Evolutionary conservation across 306 rosid genomes (phyloP), one percentile per base, ranked within the genome.

Genomic region (Acmispon strigosus): DNA sequence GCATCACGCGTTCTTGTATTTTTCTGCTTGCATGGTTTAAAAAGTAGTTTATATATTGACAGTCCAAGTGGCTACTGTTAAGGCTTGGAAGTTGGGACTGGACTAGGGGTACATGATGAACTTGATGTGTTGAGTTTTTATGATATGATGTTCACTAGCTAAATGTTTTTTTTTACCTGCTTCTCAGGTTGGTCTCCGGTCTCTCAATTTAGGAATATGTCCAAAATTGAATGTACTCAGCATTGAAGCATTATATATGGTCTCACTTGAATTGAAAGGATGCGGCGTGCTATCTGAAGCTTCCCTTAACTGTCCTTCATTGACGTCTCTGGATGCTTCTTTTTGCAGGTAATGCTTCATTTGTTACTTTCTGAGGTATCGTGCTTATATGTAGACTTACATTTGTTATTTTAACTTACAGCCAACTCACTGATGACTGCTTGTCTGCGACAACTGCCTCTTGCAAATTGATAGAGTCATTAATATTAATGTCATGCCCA

Each of bases 241-340:
- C 74, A 84, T 95, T 10, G 89, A 89, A 74, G 97, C 99, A 2
- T 85, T 84, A 8, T 59, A 50, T 57, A 95, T 95, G 97, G 91
- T 81, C 76, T 75, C 85, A 39, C 99, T 95, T 49, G 99, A 95
- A 85, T 76, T 95, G 82, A 95, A 95, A 84, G 99, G 99, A 32
- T 95, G 99, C 17, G 99, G 99, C 4, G 99, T 84, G 15, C 80
- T 95, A 59, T 89, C 96, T 57, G 92, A 95, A 67, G 99, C 96
- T 62, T 87, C 90, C 39, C 89, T 95, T 72, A 87, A 86, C 51
- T 95, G 99, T 79, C 97, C 99, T 36, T 91, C 88, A 32, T 75
- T 95, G 80, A 87, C 89, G 14, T 91, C 96, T 62, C 78, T 95
- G 65, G 99, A 95, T 68, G 99, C 99, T 77, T 95, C 99, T 59